Evolutionary conservation across 2,329 filamentous ascomycete genomes (phyloP).

Genomic region (Botrytis elliptica): DNA sequence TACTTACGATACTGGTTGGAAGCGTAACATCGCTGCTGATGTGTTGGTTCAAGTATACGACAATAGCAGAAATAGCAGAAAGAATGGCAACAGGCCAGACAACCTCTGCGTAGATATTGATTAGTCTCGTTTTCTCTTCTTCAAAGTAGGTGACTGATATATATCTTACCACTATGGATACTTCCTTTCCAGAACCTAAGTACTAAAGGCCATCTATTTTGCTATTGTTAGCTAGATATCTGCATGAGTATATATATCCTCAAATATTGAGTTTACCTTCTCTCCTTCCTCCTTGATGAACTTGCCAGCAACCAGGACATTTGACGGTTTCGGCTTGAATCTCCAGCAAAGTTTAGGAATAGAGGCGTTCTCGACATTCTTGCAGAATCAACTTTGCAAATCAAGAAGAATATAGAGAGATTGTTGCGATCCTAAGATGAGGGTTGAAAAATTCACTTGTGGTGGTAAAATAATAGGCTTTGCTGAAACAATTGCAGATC

Average conservation of each 20-base stretch:
- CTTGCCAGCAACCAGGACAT: slow-evolving; percentile 34
- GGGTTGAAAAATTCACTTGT: slow-evolving; percentile 10
- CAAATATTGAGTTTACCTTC: slow-evolving; percentile 29
- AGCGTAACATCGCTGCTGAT: slow-evolving; percentile 52
- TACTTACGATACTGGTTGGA: slow-evolving; percentile 54
- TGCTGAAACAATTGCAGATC: not conserved
- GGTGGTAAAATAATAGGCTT: not conserved
- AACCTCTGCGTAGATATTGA: slow-evolving; percentile 44
- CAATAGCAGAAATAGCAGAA: slow-evolving; percentile 55
- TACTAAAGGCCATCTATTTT: slow-evolving; percentile 58
- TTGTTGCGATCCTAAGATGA: not conserved
- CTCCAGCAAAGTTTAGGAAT: slow-evolving; percentile 28
- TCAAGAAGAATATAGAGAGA: not conserved
- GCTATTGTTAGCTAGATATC: slow-evolving; percentile 23
- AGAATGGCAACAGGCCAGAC: slow-evolving; percentile 56
- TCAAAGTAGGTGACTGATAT: no score
- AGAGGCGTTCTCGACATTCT: slow-evolving; percentile 30
- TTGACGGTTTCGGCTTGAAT: slow-evolving; percentile 23
- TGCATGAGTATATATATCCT: not conserved
- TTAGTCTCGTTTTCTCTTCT: not conserved
- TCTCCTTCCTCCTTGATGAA: slow-evolving; percentile 35
- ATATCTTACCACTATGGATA: slow-evolving; percentile 48
- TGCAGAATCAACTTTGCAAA: not conserved
- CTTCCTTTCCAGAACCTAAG: slow-evolving; percentile 64
- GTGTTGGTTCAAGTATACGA: slow-evolving; percentile 57